Evolutionary conservation across 371 early-diverging fungal species (phyloP).

Genomic region (Actinomucor elegans): DNA sequence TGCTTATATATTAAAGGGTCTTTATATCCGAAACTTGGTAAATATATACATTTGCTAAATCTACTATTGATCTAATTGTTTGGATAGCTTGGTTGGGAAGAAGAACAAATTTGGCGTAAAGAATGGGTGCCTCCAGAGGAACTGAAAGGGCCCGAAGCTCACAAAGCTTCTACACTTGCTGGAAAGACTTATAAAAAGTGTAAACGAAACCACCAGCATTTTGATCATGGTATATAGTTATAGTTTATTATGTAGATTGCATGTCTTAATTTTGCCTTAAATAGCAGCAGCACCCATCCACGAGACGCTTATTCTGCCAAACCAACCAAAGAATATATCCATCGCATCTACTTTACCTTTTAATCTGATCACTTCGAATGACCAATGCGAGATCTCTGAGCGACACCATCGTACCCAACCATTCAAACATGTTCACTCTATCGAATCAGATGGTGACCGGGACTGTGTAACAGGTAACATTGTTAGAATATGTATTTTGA

Average conservation of each 20-base stretch:
- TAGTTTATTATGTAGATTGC: background rate
- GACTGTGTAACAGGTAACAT: slow-evolving; percentile 26
- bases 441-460: slow-evolving; percentile 14
- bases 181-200: slow-evolving; percentile 41
- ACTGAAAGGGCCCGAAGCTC: slow-evolving; percentile 39
- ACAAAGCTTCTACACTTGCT: slow-evolving; percentile 43
- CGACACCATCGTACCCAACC: slow-evolving; percentile 39
- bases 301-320: slow-evolving; percentile 11
- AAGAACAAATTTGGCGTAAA: slow-evolving; percentile 47
- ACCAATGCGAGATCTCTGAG: slow-evolving; percentile 27
- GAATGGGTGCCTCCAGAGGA: slow-evolving; percentile 49
- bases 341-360: slow-evolving; percentile 8
- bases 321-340: background rate
- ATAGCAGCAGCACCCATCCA: background rate
- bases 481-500: background rate
- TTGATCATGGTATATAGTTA: background rate
- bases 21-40: slow-evolving; percentile 68
- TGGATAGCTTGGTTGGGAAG: slow-evolving; percentile 49
- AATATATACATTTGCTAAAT: slow-evolving; percentile 1
- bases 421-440: slow-evolving; percentile 35
- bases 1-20: slow-evolving; percentile 76
- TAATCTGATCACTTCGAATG: slow-evolving; percentile 17
- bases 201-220: slow-evolving; percentile 12
- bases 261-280: no score
- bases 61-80: background rate